Evolutionary conservation across 495 filamentous ascomycete genomes (phyloP).

Genomic region (Aspergillus hancockii): DNA sequence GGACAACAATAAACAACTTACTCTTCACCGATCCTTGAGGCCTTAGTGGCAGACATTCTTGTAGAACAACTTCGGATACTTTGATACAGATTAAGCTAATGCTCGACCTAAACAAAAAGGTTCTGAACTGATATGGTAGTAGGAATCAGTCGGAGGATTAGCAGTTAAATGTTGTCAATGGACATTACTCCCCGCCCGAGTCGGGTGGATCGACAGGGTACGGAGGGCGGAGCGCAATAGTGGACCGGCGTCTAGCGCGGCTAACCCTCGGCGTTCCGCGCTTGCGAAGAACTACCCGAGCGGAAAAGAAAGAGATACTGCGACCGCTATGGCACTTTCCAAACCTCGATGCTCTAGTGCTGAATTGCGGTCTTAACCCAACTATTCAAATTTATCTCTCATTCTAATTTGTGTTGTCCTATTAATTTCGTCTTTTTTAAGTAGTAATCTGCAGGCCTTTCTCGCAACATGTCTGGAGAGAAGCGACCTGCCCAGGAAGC

Average conservation of each 20-base stretch:
- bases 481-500: slow-evolving; percentile 83
- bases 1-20: slow-evolving; percentile 51
- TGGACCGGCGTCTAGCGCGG: slow-evolving; percentile 25
- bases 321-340: background rate
- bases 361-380: background rate
- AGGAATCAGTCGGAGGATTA: background rate
- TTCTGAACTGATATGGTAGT: background rate
- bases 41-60: slow-evolving; percentile 73
- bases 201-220: slow-evolving; percentile 19
- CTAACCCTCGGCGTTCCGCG: slow-evolving; percentile 12
- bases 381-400: background rate
- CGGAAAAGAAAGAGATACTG: slow-evolving; percentile 6
- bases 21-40: slow-evolving; percentile 95
- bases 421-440: background rate
- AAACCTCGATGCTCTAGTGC: background rate
- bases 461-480: slow-evolving; percentile 72
- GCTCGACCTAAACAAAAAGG: background rate
- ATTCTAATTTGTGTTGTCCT: background rate
- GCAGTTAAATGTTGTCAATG: slow-evolving; percentile 8
- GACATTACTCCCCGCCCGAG: slow-evolving; percentile 22
- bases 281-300: background rate
- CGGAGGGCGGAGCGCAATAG: slow-evolving; percentile 21
- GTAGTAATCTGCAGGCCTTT: background rate
- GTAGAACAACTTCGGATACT: background rate
- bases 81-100: background rate